Percentiles rank a stretch among this genome's conserved stretches.
phyloP scores from a whole-genome alignment of 352 stramenopile genomes.

The Phytophthora fragariae region DNA sequence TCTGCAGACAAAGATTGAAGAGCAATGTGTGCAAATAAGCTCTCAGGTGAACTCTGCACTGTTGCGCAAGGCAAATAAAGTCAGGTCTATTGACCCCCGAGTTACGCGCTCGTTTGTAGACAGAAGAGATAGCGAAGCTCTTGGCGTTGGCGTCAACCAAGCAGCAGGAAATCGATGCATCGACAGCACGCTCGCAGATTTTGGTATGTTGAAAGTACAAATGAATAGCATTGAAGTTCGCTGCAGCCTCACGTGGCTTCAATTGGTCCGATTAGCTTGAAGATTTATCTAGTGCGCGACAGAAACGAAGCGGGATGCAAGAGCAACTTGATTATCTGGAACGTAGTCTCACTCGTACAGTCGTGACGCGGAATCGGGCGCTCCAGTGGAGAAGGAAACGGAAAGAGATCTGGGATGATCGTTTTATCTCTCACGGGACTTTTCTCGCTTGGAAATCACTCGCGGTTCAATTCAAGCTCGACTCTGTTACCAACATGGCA shows the following conservation, averaged over 20 bases:
- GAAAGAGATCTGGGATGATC: slow-evolving; percentile 20
- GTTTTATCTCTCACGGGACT: neutral
- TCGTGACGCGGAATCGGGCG: slow-evolving; percentile 47
- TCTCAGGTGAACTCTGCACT: slow-evolving; percentile 24
- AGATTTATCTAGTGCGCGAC: slow-evolving; percentile 35
- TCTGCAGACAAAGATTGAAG: slow-evolving; percentile 30
- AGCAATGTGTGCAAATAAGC: slow-evolving; percentile 12
- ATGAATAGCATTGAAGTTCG: neutral
- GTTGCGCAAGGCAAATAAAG: neutral
- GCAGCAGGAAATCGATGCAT: slow-evolving; percentile 43
- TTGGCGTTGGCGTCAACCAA: slow-evolving; percentile 23
- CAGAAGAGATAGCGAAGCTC: slow-evolving; percentile 30
- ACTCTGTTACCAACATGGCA: slow-evolving; percentile 8
- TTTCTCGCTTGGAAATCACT: slow-evolving; percentile 45
- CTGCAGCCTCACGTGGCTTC: neutral
- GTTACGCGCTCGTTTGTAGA: slow-evolving; percentile 12
- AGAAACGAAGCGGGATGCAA: slow-evolving; percentile 23
- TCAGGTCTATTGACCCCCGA: neutral
- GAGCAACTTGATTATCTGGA: slow-evolving; percentile 29
- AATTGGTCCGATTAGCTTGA: slow-evolving; percentile 18
- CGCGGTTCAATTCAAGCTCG: slow-evolving; percentile 11
- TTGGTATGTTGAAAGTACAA: slow-evolving; percentile 28
- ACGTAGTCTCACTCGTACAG: slow-evolving; percentile 19
- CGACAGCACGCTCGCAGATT: slow-evolving; percentile 18
- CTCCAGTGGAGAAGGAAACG: slow-evolving; percentile 41